Evolutionary conservation across 1,284 basidiomycete genomes (phyloP), one percentile per base, ranked within the genome.

Genomic region (Cutaneotrichosporon dermatis): DNA sequence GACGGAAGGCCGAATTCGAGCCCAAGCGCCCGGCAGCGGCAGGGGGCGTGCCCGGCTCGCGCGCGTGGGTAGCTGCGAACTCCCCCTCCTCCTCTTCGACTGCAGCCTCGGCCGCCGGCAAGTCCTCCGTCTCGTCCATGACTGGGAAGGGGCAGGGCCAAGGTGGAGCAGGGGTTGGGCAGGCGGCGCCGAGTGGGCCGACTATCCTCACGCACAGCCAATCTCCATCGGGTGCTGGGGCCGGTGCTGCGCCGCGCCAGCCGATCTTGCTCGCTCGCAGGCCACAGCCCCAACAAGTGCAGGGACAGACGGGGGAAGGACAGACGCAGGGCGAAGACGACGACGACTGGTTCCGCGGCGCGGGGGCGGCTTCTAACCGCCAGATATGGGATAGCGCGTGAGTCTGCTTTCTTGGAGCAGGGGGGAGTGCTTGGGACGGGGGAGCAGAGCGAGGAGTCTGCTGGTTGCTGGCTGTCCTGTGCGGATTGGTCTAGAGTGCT

Each of bases 331-430:
- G 25, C 15, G 52, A 37, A 13, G 57, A 53, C 9, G 61, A 56
- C 4, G 62, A 63, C 49, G 64, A 65, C 36, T 65, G 64, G 64
- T 65, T 65, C 49, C 53, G 61, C 25, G 56, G 56, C 1, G 25
- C 46, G 53, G 56, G 39, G 15, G 43, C 51, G 15, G 25, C 25
- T 25, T 53, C 50, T 6, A 65, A 65, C 44, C 64, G 64, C 9
- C 61, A 65, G 59, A 60, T 65, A 40, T 65, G 64, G 64, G 64
- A 65, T 33, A 58, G 46, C 12, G 64, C 64, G 64, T 65, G 64
- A 60, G 64, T 65, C 25, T 7, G 5, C 6, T n/a, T 49, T 3
- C 25, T 25, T 25, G 3, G 25, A 25, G n/a, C 25, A 25, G 25
- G 3, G 25, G 3, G 25, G 25, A 25, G 25, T 25, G 25, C 2